Evolutionary conservation across 495 filamentous ascomycete species (phyloP), one percentile per base, ranked within the genome.

Genomic region (Xylaria palmicola): DNA sequence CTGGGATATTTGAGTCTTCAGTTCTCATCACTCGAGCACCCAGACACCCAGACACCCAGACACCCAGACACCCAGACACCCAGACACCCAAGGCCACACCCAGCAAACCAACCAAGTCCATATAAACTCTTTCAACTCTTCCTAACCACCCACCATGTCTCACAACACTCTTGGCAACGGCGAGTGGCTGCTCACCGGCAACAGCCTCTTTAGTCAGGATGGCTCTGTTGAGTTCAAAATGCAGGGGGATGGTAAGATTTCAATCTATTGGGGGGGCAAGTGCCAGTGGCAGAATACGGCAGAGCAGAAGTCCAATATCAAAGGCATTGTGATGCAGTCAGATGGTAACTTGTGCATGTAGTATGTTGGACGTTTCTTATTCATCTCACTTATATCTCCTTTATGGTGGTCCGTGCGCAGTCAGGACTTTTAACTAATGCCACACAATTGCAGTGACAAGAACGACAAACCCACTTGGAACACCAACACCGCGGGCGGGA

Each of bases 311-410:
- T 8, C 50, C 40, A 57, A 71, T 48, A 26, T 63, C 12, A 69
- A 68, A 53, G 64, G 68, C 51, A 36, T 71, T 34, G 27, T 26
- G 27, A 71, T 71, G 66, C 66, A 71, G 57, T 51, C 29, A 2
- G 66, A 71, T 47, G 63, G 68, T 56, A 71, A 71, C 48, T 44
- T 71, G 20, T 62, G 60, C 61, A 51, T 71, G n/a, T 69, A 71
- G 66, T 71, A 67, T 29, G 68, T n/a, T 67, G 36, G 24, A 20
- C 9, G 19, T 12, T 40, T 19, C 1, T 17, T 48, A 12, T 5
- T 12, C 20, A 12, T 30, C 27, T 49, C 13, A 3, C 47, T 24
- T 20, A 27, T 22, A 5, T 44, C 43, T 13, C 19, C 29, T 19
- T 26, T 22, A 13, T 39, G n/a, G n/a, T n/a, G n/a, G n/a, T n/a